phyloP scores from a whole-genome alignment of 2,329 filamentous ascomycete genomes.

The Colletotrichum theobromicola region DNA sequence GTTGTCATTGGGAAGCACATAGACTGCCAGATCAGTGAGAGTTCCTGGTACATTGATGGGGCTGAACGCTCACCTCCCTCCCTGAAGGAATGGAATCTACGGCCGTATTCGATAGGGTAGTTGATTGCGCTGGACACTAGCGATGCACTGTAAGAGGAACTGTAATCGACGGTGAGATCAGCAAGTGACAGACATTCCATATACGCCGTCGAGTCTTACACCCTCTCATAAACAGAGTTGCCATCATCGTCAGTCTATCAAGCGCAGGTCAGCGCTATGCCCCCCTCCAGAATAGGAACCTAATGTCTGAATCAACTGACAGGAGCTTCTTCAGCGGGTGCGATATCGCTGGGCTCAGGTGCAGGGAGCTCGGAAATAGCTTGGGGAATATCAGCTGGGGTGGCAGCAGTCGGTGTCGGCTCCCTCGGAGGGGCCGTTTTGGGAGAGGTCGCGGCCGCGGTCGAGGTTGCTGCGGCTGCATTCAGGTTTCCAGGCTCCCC shows the following conservation, averaged over 20 bases:
- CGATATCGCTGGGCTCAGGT: neutral
- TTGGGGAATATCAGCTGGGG: neutral
- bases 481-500: neutral
- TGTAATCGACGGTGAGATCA: neutral
- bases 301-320: neutral
- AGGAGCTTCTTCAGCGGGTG: neutral
- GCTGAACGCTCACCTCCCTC: conserved; percentile 9
- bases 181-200: neutral
- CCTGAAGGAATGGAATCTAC: conserved; percentile 12
- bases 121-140: neutral
- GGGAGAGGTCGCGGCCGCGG: neutral
- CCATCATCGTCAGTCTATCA: neutral
- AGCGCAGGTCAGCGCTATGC: neutral
- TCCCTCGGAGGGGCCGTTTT: fast-evolving
- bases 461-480: neutral
- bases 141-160: neutral
- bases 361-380: no score
- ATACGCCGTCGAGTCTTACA: neutral
- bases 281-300: fast-evolving
- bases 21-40: neutral
- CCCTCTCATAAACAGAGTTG: neutral
- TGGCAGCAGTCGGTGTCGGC: fast-evolving
- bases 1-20: conserved; percentile 38
- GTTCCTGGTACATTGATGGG: fast-evolving
- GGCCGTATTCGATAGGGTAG: conserved; percentile 4